These are phyloP conservation scores for Carallia brachiata DNA, from an alignment of 345 rosid genomes.

Conservation along the genomic window DNA sequence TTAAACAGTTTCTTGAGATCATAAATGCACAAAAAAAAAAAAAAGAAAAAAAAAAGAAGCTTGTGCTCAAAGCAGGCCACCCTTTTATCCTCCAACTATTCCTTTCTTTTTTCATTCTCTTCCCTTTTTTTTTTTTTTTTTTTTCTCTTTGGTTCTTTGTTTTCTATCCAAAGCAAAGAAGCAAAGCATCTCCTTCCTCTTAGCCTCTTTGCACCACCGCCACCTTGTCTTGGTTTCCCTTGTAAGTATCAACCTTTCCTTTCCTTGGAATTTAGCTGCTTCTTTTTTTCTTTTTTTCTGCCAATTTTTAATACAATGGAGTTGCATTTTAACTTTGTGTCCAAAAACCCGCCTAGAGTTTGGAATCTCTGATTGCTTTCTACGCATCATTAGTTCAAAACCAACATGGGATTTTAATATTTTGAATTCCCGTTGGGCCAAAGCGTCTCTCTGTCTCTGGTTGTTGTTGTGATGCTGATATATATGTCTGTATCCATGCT, in stretches of 20 bases:
- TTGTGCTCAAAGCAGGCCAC: conserved; percentile 39
- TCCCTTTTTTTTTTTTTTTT: not conserved
- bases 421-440: conserved; percentile 7
- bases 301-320: not conserved
- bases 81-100: conserved; percentile 20
- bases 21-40: not conserved
- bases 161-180: conserved; percentile 37
- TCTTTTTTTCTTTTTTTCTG: conserved; percentile 20
- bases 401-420: conserved; percentile 15
- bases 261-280: conserved; percentile 37
- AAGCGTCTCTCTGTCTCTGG: not conserved
- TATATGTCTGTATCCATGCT: not conserved
- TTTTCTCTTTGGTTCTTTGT: conserved; percentile 2
- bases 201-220: conserved; percentile 23
- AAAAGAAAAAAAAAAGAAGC: conserved; percentile 29
- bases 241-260: conserved; percentile 47
- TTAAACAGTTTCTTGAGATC: conserved; percentile 4
- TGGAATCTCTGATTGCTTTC: conserved; percentile 39
- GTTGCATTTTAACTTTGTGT: conserved; percentile 14
- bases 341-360: conserved; percentile 39
- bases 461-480: conserved; percentile 7
- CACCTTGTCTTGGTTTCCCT: conserved; percentile 47
- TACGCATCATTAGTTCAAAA: conserved; percentile 25
- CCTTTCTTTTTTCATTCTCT: not conserved
- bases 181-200: conserved; percentile 49